Base-by-base conservation (phyloP, 768 basidiomycete genomes). In the Kwoniella heveanensis region DNA sequence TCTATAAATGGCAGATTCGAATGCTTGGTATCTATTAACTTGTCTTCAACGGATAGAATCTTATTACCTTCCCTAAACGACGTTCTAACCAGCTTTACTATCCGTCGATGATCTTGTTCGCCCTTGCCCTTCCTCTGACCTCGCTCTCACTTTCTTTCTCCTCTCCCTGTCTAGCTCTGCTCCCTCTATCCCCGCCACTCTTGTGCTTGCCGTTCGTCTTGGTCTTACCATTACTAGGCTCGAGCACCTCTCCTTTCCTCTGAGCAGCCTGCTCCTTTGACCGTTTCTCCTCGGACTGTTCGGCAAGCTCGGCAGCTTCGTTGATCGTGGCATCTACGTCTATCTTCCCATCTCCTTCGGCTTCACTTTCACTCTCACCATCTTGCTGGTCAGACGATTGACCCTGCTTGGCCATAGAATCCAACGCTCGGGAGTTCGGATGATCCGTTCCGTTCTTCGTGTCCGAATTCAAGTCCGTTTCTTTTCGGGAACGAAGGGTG, bases 251-350 rank as follows among this genome's bases (percentile, higher is more conserved):
- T 0, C 75, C 74, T 55, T 71, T 76, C 55, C 64, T 62, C 67
- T 69, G 69, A 27, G 57, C 71, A 30, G 66, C 66, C 60, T 67
- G 68, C 17, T 69, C 75, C 64, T 65, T 70, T 2, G 51, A 61
- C 32, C 65, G 62, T 63, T 71, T 66, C 27, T 67, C 60, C 51
- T 70, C 67, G 4, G 64, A 67, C 58, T 77, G 70, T 19, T 57
- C 57, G 32, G 75, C 78, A 32, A 79, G 54, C 39, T 77, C 76
- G 24, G 64, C 63, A 13, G 78, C 78, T 57, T 79, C 78, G 46
- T 76, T 63, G 17, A 79, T 79, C 17, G 78, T 79, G 25, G 63
- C 67, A 57, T 77, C 76, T 12, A 79, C 70, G 57, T 79, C 73
- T 13, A 79, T 47, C 30, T 66, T 50, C 36, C 62, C 50, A n/a